Base-by-base conservation (phyloP, 2,329 filamentous ascomycete genomes). In the Diplocarpon rosae region DNA sequence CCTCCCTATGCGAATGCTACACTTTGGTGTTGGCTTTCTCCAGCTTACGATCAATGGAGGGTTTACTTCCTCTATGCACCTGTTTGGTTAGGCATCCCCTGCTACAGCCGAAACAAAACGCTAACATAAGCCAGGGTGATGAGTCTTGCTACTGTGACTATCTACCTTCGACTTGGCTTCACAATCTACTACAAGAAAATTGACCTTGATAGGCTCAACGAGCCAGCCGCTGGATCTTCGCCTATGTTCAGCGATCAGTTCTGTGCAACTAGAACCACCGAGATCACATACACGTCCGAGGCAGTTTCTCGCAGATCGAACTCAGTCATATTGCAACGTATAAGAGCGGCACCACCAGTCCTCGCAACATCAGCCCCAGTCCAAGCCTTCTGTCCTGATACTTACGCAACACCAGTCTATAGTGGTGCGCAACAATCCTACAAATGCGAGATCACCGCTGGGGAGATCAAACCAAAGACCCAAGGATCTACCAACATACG, bases 1-100 rank as follows among this genome's bases (percentile, higher is more conserved):
- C 72, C 69, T 2, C 72, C 90, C 42, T 88, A 89, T 59, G 85
- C 85, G 1, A 72, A 83, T 53, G 85, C 85, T 24, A 76, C 74
- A 1, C 64, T 92, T 16, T 93, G 85, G 86, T 93, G 86, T 60
- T 92, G 85, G 85, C 70, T 92, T 14, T 66, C 71, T 1, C 58
- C 66, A 2, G 64, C 75, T 4, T 88, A 80, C 74, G 80, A 85
- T 45, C 72, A 80, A 46, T 76, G 85, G 62, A 80, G 85, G 32
- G 78, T 92, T 46, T 75, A 76, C 2, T 73, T 78, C 24, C 90
- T 89, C 59, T 93, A 92, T 56, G 80, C 69, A 0, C 80, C 80
- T 5, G 71, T 83, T 45, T 85, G 80, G 81, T 82, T 61, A 59
- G 69, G 53, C 5, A 4, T 27, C 16, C 16, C 24, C 6, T 17